Evolutionary conservation across 31 red algal species (phyloP), one percentile per base, ranked within the genome.

Genomic region (Odonthalia washingtoniensis): DNA sequence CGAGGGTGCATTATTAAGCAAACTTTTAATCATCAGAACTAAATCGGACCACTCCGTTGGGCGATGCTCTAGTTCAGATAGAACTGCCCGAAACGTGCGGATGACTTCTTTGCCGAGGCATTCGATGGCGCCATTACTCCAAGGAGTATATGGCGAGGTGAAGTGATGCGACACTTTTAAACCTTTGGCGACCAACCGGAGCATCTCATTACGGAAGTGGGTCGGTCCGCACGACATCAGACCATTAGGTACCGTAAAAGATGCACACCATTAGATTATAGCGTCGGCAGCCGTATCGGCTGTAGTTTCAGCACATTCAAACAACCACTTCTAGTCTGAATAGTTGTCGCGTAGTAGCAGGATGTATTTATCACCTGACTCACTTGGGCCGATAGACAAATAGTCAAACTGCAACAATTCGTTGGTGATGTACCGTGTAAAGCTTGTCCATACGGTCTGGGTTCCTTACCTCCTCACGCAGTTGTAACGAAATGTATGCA

Each of bases 61-160:
- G 1, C 43, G 31, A 2, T 72, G 5, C 6, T 82, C 33, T 30
- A 86, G 75, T 40, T 92, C 89, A 1, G 60, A 80, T 0, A 86
- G 45, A 30, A 80, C 12, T 3, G 74, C 70, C 1, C 40, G 27
- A 3, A 33, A 61, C 3, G 75, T 62, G n/a, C 61, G 36, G 2
- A 86, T 65, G 1, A 92, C 34, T 45, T 86, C 89, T 1, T 57
- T 41, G 53, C 72, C 73, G 31, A 81, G 69, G 9, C 38, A 14
- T 67, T 92, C 76, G 45, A 92, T 80, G 0, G 90, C 53, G 5
- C 90, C 74, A 38, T 92, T 92, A 3, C 21, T 66, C 69, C 65
- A 69, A 0, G 76, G 68, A 42, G 5, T 81, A 52, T 82, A 87
- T 30, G 82, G 35, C 1, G 69, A 36, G 1, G 82, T 92, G 1